phyloP scores from a whole-genome alignment of 2,329 filamentous ascomycete genomes.

The Paecilomyces sp. region DNA sequence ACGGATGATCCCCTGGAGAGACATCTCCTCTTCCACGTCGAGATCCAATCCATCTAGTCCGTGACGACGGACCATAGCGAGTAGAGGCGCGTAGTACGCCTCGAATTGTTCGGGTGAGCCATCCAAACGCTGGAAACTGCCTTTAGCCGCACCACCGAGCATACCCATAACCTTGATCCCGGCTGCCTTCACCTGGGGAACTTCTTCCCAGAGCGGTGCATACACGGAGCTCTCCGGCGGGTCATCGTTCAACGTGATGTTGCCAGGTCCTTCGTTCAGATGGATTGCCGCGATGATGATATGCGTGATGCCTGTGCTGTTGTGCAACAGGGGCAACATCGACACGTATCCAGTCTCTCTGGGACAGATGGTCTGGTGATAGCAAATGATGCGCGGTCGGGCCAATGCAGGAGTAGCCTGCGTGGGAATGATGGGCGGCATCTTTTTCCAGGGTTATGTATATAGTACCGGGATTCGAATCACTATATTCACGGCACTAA shows the following conservation, averaged over 20 bases:
- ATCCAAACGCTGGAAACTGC: conserved; percentile 60
- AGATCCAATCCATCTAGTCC: conserved; percentile 65
- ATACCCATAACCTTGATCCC: conserved; percentile 79
- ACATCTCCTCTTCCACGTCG: conserved; percentile 72
- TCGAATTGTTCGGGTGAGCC: conserved; percentile 58
- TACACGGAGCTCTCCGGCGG: conserved; percentile 61
- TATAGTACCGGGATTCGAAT: background rate
- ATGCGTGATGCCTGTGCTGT: conserved; percentile 63
- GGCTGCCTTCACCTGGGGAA: conserved; percentile 60
- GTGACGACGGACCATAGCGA: conserved; percentile 55
- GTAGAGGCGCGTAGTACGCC: conserved; percentile 62
- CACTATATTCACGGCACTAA: background rate
- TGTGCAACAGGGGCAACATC: conserved; percentile 53
- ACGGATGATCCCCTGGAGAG: conserved; percentile 57
- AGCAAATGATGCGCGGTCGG: conserved; percentile 38
- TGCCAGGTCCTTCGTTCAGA: conserved; percentile 60
- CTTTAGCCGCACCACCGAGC: conserved; percentile 77
- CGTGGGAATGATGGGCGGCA: conserved; percentile 29
- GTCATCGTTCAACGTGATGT: conserved; percentile 75
- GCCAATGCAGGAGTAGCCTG: conserved; percentile 10
- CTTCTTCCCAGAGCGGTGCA: conserved; percentile 70
- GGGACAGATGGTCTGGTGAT: conserved; percentile 60
- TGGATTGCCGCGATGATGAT: conserved; percentile 83
- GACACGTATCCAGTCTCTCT: conserved; percentile 50
- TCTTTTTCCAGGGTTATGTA: conserved; percentile 7